Conservation (phyloP, 768 basidiomycete species). For the Termitomyces sp. region DNA sequence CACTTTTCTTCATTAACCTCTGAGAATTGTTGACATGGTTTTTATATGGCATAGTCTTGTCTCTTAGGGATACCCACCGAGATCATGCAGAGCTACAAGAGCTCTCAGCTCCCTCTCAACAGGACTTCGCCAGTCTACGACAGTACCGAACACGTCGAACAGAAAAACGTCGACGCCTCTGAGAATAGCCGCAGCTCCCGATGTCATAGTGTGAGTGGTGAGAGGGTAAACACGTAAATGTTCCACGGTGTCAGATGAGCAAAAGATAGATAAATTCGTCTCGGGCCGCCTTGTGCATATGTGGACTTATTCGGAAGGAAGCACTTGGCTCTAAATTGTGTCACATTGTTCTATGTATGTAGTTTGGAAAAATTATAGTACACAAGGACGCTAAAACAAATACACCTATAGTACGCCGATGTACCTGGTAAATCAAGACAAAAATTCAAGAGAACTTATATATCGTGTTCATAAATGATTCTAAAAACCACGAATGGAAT, state of each 20-base stretch:
- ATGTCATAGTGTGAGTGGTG: background rate
- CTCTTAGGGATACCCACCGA: background rate
- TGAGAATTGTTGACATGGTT: background rate
- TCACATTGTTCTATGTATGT: background rate
- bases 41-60: background rate
- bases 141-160: slow-evolving; percentile 48
- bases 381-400: background rate
- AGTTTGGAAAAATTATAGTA: background rate
- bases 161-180: slow-evolving; percentile 33
- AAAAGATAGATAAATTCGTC: no score
- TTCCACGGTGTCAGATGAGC: background rate
- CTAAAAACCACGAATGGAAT: background rate
- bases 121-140: slow-evolving; percentile 39
- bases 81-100: slow-evolving; percentile 14
- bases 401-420: background rate
- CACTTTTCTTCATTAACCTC: slow-evolving; percentile 27
- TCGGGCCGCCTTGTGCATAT: background rate
- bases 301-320: background rate
- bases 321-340: background rate
- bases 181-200: slow-evolving; percentile 1
- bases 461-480: background rate
- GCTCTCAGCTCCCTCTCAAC: slow-evolving; percentile 25
- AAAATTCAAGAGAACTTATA: no score
- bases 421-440: background rate
- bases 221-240: background rate